Conservation (phyloP, 768 basidiomycete genomes). For the Rubroboletus satanas region DNA sequence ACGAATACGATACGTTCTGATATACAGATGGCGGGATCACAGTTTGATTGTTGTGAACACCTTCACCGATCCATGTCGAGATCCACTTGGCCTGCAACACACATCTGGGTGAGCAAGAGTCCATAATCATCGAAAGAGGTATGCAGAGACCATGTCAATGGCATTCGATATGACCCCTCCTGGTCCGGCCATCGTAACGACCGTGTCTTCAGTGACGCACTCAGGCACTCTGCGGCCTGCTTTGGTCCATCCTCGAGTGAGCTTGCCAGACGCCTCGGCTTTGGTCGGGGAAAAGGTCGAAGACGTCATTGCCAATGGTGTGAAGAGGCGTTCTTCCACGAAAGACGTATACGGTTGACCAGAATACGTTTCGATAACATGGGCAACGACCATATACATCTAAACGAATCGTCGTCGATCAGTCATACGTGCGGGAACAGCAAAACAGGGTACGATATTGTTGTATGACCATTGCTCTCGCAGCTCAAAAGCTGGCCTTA, state of each 20-base stretch:
- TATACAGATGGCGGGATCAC: conserved; percentile 34
- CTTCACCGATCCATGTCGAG: conserved; percentile 31
- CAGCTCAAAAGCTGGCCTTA: conserved; percentile 33
- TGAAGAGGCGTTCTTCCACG: conserved; percentile 39
- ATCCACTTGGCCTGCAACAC: conserved; percentile 39
- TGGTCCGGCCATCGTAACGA: conserved; percentile 32
- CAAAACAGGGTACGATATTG: conserved; percentile 30
- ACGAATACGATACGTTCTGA: conserved; percentile 30
- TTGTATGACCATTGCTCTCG: conserved; percentile 38
- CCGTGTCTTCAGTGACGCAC: conserved; percentile 29
- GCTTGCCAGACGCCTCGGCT: conserved; percentile 31
- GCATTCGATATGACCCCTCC: conserved; percentile 43
- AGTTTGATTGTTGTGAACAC: conserved; percentile 28
- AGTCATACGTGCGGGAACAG: neutral
- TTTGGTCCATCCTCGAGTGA: conserved; percentile 34
- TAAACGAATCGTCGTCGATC: conserved; percentile 8
- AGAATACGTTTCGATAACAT: conserved; percentile 35
- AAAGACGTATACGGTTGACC: conserved; percentile 36
- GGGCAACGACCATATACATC: conserved; percentile 38
- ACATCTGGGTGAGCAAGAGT: neutral
- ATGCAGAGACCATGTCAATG: conserved; percentile 34
- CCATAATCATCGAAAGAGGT: neutral
- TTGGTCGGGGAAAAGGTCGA: conserved; percentile 36
- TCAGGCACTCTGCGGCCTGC: conserved; percentile 33
- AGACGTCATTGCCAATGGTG: conserved; percentile 38